Evolutionary conservation across 78 protist species (phyloP), one percentile per base, ranked within the genome.

Genomic region (Dictyostelium discoideum): DNA sequence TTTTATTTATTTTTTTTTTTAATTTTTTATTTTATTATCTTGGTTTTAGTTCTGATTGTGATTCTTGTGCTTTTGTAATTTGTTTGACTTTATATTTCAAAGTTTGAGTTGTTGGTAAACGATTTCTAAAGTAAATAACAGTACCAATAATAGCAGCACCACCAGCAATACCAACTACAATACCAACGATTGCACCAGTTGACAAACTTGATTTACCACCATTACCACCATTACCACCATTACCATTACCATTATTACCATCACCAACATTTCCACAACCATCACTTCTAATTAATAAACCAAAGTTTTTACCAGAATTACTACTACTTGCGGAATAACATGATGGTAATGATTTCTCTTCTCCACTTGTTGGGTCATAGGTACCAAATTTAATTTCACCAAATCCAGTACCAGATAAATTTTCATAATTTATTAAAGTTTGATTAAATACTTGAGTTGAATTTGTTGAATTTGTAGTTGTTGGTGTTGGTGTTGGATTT

Each of bases 81-180:
- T 72, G 79, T 29, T 39, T 42, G 18, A 78, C 3, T 78, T 42
- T 37, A 48, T 22, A 42, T 78, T 22, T 40, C n/a, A 78, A 78
- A 29, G 29, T 16, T 78, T 78, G 24, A 5, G 39, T 14, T 1
- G 20, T 42, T 16, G 84, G 84, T 10, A 78, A 39, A 39, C 26
- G 42, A 78, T 78, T 78, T 39, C 84, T 39, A 42, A 78, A 78
- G 57, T 18, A 40, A 40, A 78, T 40, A 42, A 78, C 22, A 78
- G 10, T 63, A 78, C 84, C 84, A 42, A 40, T 57, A 6, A 78
- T 42, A 5, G 29, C 63, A 13, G 40, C 57, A 39, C 22, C 5
- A 0, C 39, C 84, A 42, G 14, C 84, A 42, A 42, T n/a, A 78
- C 84, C 84, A 18, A 78, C 84, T 20, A 78, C 84, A 37, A 78